Conservation (phyloP, 176 grass and related monocot genomes). For the Rhynchospora tenuis region DNA sequence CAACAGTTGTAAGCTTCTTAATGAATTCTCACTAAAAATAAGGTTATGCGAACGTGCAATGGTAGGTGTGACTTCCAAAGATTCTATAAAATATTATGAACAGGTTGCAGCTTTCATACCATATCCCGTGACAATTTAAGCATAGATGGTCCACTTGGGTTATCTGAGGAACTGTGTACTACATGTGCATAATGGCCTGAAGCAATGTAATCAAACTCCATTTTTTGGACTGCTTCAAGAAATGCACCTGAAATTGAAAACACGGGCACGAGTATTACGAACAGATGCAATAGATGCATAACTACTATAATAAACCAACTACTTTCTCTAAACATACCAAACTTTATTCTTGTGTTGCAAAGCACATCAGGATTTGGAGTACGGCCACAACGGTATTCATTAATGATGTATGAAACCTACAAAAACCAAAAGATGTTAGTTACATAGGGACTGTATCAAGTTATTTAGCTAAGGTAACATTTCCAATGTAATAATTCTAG, state of each 20-base stretch:
- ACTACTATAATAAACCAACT: neutral
- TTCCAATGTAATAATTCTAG: neutral
- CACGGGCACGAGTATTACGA: neutral
- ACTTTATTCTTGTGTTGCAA: conserved; percentile 97
- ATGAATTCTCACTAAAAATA: neutral
- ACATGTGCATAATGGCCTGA: conserved; percentile 96
- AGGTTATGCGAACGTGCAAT: neutral
- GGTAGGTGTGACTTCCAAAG: neutral
- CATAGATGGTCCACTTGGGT: conserved; percentile 32
- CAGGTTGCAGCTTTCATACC: conserved; percentile 20
- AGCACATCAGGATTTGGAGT: conserved; percentile 96
- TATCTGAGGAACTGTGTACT: conserved; percentile 39
- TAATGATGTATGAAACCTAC: conserved; percentile 95
- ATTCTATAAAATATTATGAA: neutral
- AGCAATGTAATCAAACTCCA: conserved; percentile 89
- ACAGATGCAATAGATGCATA: neutral
- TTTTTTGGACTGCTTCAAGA: conserved; percentile 66
- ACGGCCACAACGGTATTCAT: conserved; percentile 63
- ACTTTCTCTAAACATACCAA: conserved; percentile 43
- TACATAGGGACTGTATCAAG: neutral
- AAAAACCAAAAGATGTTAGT: conserved; percentile 12
- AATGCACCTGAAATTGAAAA: conserved; percentile 61
- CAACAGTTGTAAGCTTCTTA: neutral
- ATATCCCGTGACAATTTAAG: conserved; percentile 78
- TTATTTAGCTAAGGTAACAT: neutral